These are phyloP conservation scores for Candida vaughaniae DNA, from an alignment of 805 yeast genomes.

Conservation along the genomic window DNA sequence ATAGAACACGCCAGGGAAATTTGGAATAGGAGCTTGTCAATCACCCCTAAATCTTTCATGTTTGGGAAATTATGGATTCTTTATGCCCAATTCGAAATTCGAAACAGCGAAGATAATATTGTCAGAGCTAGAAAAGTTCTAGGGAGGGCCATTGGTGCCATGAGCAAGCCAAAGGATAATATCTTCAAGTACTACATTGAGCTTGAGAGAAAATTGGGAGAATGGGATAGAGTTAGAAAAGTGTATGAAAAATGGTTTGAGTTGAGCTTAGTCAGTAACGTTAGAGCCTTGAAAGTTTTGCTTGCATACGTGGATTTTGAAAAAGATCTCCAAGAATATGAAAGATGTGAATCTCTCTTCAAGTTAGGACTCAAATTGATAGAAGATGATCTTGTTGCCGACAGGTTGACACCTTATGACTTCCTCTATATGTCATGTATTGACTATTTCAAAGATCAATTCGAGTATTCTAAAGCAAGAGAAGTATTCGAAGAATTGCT, in stretches of 20 bases:
- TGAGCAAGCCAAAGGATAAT: conserved; percentile 39
- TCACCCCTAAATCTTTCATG: conserved; percentile 58
- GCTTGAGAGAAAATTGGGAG: conserved; percentile 66
- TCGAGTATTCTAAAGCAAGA: conserved; percentile 57
- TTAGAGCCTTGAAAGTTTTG: conserved; percentile 46
- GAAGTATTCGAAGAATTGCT: conserved; percentile 40
- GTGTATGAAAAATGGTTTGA: conserved; percentile 69
- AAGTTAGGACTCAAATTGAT: conserved; percentile 46
- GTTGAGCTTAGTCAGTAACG: conserved; percentile 14
- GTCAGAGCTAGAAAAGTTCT: conserved; percentile 60
- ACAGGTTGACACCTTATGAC: conserved; percentile 21
- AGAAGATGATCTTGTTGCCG: conserved; percentile 27
- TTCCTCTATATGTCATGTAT: conserved; percentile 37
- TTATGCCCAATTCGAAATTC: conserved; percentile 69
- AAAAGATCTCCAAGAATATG: conserved; percentile 60
- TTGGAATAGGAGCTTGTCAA: conserved; percentile 49
- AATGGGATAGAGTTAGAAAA: conserved; percentile 76
- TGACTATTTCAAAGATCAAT: conserved; percentile 61
- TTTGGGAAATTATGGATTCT: conserved; percentile 74
- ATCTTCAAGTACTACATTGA: conserved; percentile 64
- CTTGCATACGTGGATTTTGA: conserved; percentile 67
- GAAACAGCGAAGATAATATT: conserved; percentile 46
- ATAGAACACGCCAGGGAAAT: conserved; percentile 45
- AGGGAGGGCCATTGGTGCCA: conserved; percentile 69
- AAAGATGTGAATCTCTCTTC: conserved; percentile 64